phyloP scores from a whole-genome alignment of 140 eudicot genomes.

The Stevia rebaudiana region DNA sequence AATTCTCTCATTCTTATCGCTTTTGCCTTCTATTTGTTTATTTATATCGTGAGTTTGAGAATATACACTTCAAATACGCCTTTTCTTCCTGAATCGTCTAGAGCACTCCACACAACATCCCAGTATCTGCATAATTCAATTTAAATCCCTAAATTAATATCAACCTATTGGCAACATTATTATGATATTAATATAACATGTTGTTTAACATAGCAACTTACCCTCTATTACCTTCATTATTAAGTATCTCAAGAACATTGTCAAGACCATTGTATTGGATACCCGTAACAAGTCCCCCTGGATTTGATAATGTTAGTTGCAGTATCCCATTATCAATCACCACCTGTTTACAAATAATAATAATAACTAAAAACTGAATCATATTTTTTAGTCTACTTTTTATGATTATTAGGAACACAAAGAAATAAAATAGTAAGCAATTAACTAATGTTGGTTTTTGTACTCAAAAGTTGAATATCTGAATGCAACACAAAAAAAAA shows the following conservation, averaged over 20 bases:
- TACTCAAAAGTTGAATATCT: not conserved
- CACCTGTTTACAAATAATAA: slow-evolving; percentile 47
- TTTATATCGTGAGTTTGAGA: not conserved
- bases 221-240: slow-evolving; percentile 78
- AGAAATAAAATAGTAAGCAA: not conserved
- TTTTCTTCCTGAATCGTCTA: slow-evolving; percentile 55
- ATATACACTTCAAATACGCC: slow-evolving; percentile 65
- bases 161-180: not conserved
- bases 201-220: slow-evolving; percentile 21
- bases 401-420: not conserved
- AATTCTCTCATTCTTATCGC: not conserved
- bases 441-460: not conserved
- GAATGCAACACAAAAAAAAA: not conserved
- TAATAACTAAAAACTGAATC: slow-evolving; percentile 2
- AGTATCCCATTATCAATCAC: slow-evolving; percentile 76
- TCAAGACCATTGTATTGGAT: slow-evolving; percentile 58
- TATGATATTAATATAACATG: not conserved
- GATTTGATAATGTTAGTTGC: slow-evolving; percentile 67
- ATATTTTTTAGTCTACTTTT: not conserved
- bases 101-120: slow-evolving; percentile 84
- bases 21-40: not conserved
- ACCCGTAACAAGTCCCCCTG: slow-evolving; percentile 68
- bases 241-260: slow-evolving; percentile 62
- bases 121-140: slow-evolving; percentile 55
- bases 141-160: not conserved